Conservation (phyloP, 2,329 filamentous ascomycete species). For the Aspergillus aculeatus region DNA sequence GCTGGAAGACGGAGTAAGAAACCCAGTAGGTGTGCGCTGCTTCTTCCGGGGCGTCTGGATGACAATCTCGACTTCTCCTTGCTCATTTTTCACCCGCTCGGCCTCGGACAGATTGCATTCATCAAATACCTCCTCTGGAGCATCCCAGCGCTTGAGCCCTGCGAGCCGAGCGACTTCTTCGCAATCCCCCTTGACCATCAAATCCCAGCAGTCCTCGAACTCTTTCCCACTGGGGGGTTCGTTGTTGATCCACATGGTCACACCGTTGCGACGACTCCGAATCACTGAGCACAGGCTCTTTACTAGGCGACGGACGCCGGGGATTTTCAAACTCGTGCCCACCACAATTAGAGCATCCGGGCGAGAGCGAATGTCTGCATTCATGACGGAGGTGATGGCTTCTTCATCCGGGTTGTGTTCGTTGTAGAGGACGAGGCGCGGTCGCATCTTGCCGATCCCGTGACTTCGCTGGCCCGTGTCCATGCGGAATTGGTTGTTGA, state of each 20-base stretch:
- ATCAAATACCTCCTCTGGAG: constrained; percentile 44
- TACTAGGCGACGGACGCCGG: constrained; percentile 83
- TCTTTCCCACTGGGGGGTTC: constrained; percentile 79
- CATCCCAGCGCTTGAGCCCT: constrained; percentile 60
- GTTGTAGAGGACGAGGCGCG: constrained; percentile 95
- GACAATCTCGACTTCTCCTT: constrained; percentile 41
- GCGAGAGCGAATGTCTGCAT: constrained; percentile 76
- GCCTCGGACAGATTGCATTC: constrained; percentile 48
- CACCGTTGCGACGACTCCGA: constrained; percentile 71
- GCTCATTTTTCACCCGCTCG: constrained; percentile 42
- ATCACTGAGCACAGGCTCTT: constrained; percentile 87
- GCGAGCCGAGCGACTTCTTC: constrained; percentile 80
- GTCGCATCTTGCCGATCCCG: constrained; percentile 83
- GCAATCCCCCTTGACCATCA: constrained; percentile 81
- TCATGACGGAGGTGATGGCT: constrained; percentile 87
- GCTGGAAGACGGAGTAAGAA: constrained; percentile 46
- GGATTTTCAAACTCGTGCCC: constrained; percentile 92
- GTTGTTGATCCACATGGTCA: constrained; percentile 93
- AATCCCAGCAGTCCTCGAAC: constrained; percentile 89
- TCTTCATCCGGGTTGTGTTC: constrained; percentile 96
- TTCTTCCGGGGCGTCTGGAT: constrained; percentile 41
- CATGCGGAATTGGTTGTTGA: constrained; percentile 73
- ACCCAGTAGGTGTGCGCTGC: constrained; percentile 31
- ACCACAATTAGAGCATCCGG: constrained; percentile 94
- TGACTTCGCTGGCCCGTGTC: constrained; percentile 84